phyloP scores from a whole-genome alignment of 2,329 filamentous ascomycete genomes.

The Pseudopithomyces chartarum region DNA sequence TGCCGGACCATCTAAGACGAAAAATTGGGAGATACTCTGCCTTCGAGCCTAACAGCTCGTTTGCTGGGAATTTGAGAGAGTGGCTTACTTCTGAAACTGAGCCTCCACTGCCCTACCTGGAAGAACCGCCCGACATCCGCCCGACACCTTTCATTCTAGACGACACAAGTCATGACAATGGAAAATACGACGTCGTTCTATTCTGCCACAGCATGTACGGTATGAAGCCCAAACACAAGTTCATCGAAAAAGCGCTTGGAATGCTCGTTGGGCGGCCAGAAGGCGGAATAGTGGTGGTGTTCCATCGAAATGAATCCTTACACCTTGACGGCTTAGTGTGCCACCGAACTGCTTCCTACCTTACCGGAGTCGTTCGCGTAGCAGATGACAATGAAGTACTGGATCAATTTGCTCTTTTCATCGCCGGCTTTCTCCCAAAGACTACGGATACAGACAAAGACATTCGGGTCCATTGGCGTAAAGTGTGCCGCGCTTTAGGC shows the following conservation, averaged over 20 bases:
- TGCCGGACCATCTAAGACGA: constrained; percentile 50
- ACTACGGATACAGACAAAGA: constrained; percentile 36
- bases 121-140: constrained; percentile 47
- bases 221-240: constrained; percentile 55
- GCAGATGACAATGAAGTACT: constrained; percentile 52
- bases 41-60: constrained; percentile 58
- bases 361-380: constrained; percentile 52
- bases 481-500: constrained; percentile 57
- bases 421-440: constrained; percentile 53
- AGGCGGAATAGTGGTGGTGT: constrained; percentile 57
- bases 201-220: constrained; percentile 71
- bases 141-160: constrained; percentile 47
- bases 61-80: constrained; percentile 51
- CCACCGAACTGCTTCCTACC: constrained; percentile 54
- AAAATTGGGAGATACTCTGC: constrained; percentile 59
- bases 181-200: constrained; percentile 60
- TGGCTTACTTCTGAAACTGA: constrained; percentile 45
- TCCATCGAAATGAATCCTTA: constrained; percentile 58
- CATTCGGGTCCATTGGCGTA: constrained; percentile 53
- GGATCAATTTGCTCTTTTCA: constrained; percentile 59
- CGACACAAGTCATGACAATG: constrained; percentile 23
- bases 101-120: constrained; percentile 50
- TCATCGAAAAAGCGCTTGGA: constrained; percentile 54
- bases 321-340: constrained; percentile 56
- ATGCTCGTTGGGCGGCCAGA: constrained; percentile 52